phyloP scores from a whole-genome alignment of 176 grass and related monocot species.

The Lolium rigidum region DNA sequence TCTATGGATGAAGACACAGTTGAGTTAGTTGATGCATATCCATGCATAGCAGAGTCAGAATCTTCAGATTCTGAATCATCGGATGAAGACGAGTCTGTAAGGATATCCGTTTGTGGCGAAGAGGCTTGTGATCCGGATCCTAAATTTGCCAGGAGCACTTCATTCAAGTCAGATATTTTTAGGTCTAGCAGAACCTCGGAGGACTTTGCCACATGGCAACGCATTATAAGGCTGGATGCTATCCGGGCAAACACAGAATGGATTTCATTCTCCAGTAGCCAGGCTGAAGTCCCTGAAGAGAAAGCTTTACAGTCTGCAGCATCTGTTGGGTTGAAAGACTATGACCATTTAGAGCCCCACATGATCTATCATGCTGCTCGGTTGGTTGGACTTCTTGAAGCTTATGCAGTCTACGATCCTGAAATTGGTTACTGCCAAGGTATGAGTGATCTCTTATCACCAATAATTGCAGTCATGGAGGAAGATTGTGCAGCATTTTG shows the following conservation, averaged over 20 bases:
- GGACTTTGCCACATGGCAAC: slow-evolving; percentile 85
- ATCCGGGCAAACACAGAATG: slow-evolving; percentile 80
- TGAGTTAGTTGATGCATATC: slow-evolving; percentile 51
- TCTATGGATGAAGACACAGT: slow-evolving; percentile 51
- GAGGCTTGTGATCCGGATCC: slow-evolving; percentile 60
- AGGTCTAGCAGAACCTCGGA: slow-evolving; percentile 65
- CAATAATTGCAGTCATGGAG: slow-evolving; percentile 81
- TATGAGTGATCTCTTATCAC: slow-evolving; percentile 96
- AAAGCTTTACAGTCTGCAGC: slow-evolving; percentile 60
- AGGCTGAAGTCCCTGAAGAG: slow-evolving; percentile 65
- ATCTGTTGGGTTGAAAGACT: slow-evolving; percentile 73
- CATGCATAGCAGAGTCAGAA: slow-evolving; percentile 68
- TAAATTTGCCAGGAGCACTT: slow-evolving; percentile 58
- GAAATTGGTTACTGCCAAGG: slow-evolving; percentile 97
- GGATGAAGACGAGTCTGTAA: slow-evolving; percentile 74
- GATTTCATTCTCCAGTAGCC: slow-evolving; percentile 66
- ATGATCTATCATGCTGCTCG: slow-evolving; percentile 86
- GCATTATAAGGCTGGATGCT: slow-evolving; percentile 94
- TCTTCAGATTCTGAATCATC: slow-evolving; percentile 89
- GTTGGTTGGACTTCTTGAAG: slow-evolving; percentile 80
- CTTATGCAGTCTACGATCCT: slow-evolving; percentile 83
- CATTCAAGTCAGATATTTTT: slow-evolving; percentile 64
- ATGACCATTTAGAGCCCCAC: slow-evolving; percentile 71
- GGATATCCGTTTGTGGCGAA: slow-evolving; percentile 55
- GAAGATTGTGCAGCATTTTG: slow-evolving; percentile 91